Evolutionary conservation across 805 yeast species (phyloP).

Genomic region (Teunomyces barrocoloradensis): DNA sequence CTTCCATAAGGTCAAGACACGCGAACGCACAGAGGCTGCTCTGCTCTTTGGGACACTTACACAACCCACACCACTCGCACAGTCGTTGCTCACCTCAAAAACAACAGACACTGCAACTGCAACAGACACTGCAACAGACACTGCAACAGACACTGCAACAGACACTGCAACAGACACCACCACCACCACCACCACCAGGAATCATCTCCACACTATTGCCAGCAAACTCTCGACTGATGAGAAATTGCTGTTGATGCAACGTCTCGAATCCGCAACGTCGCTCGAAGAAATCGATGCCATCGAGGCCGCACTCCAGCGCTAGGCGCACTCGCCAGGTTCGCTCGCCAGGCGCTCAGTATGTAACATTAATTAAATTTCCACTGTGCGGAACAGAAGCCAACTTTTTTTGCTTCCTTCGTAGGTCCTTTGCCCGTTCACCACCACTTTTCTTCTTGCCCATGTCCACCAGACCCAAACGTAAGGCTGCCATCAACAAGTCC

Average conservation of each 20-base stretch:
- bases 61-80: slow-evolving; percentile 15
- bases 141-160: background rate
- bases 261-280: slow-evolving; percentile 61
- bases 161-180: slow-evolving; percentile 14
- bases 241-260: slow-evolving; percentile 46
- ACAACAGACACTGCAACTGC: background rate
- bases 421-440: too few relatives aligned
- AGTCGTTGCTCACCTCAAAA: slow-evolving; percentile 8
- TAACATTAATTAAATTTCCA: background rate
- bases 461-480: slow-evolving; percentile 33
- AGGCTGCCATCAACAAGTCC: slow-evolving; percentile 36
- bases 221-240: slow-evolving; percentile 55
- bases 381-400: background rate
- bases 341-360: background rate
- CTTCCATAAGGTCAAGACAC: slow-evolving; percentile 55
- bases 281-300: slow-evolving; percentile 73
- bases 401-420: background rate
- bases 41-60: slow-evolving; percentile 40
- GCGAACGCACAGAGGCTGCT: slow-evolving; percentile 48
- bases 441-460: slow-evolving; percentile 8
- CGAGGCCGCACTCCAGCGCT: slow-evolving; percentile 34
- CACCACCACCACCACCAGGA: slow-evolving; percentile 17
- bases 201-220: slow-evolving; percentile 33
- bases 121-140: slow-evolving; percentile 16
- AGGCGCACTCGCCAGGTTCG: background rate